A percentile compares a stretch with the other conserved stretches of the same genome.
Conservation (phyloP, 1,284 basidiomycete genomes). For the Apiotrichum siamense region DNA sequence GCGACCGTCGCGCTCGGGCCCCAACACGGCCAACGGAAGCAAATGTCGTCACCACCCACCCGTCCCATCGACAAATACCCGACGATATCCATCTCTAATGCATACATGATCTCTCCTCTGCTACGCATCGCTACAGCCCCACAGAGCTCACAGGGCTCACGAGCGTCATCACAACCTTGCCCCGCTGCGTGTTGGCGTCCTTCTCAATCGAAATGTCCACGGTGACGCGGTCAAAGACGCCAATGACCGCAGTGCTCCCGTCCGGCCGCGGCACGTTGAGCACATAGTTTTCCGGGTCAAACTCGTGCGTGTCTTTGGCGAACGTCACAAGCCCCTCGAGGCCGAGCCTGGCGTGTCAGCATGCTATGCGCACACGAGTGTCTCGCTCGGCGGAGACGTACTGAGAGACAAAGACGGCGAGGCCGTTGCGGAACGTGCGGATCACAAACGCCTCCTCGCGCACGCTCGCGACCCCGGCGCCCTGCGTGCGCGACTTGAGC, state of each 20-base stretch:
- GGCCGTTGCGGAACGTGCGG: slow-evolving; percentile 85
- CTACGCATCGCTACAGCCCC: slow-evolving; percentile 21
- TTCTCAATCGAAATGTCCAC: slow-evolving; percentile 90
- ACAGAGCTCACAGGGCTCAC: slow-evolving; percentile 38
- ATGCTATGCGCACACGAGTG: too few relatives aligned
- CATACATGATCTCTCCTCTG: background rate
- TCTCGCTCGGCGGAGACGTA: slow-evolving; percentile 51
- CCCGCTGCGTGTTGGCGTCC: slow-evolving; percentile 88
- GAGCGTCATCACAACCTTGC: slow-evolving; percentile 75
- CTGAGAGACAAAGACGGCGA: slow-evolving; percentile 93
- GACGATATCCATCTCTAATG: slow-evolving; percentile 1
- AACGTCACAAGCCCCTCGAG: slow-evolving; percentile 92
- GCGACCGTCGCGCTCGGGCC: too few relatives aligned
- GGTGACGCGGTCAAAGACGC: slow-evolving; percentile 86
- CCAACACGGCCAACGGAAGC: too few relatives aligned
- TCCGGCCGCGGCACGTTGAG: slow-evolving; percentile 60
- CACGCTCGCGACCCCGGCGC: slow-evolving; percentile 37
- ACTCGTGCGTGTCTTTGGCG: slow-evolving; percentile 71
- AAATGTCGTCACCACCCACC: background rate
- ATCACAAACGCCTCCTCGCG: slow-evolving; percentile 92
- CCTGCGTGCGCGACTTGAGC: slow-evolving; percentile 61
- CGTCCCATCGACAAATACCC: background rate
- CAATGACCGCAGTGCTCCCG: slow-evolving; percentile 55
- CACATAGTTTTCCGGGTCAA: slow-evolving; percentile 85
- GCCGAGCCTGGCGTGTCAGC: slow-evolving; percentile 59